These are phyloP conservation scores for Ophiosphaerella narmari DNA, from an alignment of 2,329 filamentous ascomycete species.

Conservation along the genomic window DNA sequence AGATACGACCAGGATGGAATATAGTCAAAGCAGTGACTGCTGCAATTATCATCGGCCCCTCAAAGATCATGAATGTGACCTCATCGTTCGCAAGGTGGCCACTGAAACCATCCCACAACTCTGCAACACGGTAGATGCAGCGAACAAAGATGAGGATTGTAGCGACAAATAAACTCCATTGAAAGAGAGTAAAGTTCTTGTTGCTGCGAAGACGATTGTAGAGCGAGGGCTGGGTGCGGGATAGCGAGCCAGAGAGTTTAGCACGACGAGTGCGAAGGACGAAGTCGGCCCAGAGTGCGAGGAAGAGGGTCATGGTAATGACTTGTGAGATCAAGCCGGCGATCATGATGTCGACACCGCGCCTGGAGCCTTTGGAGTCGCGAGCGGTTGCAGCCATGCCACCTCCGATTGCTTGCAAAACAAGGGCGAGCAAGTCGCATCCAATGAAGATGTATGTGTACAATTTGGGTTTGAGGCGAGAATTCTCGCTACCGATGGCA, in stretches of 20 bases:
- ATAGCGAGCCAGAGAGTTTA: constrained; percentile 18
- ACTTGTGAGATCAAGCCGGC: constrained; percentile 62
- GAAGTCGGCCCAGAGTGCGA: constrained; percentile 46
- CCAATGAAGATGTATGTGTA: constrained; percentile 63
- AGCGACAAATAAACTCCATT: constrained; percentile 43
- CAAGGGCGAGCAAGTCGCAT: constrained; percentile 61
- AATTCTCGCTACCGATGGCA: constrained; percentile 49
- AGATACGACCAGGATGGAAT: constrained; percentile 49
- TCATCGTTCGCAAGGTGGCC: constrained; percentile 53
- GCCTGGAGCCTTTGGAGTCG: constrained; percentile 44
- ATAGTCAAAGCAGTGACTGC: constrained; percentile 51
- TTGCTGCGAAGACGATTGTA: constrained; percentile 22
- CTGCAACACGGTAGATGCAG: constrained; percentile 53
- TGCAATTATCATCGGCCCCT: constrained; percentile 56
- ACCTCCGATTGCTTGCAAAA: constrained; percentile 61
- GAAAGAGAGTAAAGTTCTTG: constrained; percentile 22
- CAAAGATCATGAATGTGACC: constrained; percentile 55
- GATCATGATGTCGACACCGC: constrained; percentile 60
- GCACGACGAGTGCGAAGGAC: constrained; percentile 21
- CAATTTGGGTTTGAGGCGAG: constrained; percentile 34
- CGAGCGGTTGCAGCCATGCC: constrained; percentile 59
- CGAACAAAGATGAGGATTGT: constrained; percentile 53
- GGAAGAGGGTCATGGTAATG: constrained; percentile 55
- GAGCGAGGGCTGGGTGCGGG: constrained; percentile 24
- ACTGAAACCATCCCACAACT: constrained; percentile 52